These are phyloP conservation scores for Ceriops decandra DNA, from an alignment of 345 rosid genomes.

Conservation along the genomic window DNA sequence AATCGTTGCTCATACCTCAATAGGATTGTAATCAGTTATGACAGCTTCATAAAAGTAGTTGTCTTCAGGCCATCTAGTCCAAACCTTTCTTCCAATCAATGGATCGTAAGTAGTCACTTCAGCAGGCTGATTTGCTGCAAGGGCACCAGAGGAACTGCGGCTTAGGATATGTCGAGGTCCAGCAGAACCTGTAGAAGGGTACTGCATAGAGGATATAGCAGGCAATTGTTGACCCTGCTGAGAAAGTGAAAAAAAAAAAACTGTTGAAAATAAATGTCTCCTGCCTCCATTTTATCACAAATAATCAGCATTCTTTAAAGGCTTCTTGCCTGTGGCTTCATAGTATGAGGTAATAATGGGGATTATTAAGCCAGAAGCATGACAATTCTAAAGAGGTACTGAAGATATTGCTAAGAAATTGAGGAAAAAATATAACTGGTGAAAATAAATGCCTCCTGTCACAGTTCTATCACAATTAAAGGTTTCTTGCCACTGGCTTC, in stretches of 20 bases:
- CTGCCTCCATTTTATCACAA: conserved; percentile 2
- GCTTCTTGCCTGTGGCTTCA: conserved; percentile 3
- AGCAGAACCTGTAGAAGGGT: conserved; percentile 47
- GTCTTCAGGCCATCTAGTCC: conserved; percentile 99
- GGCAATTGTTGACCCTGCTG: conserved; percentile 39
- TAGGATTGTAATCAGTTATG: conserved; percentile 72
- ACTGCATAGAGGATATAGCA: conserved; percentile 46
- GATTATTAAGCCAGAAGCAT: conserved; percentile 1
- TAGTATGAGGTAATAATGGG: background rate
- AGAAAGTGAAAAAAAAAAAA: conserved; percentile 7
- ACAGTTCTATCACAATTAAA: conserved; percentile 4
- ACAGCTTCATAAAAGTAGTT: conserved; percentile 88
- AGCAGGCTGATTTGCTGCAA: conserved; percentile 50
- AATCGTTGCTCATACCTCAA: conserved; percentile 45
- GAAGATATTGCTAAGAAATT: conserved; percentile 24
- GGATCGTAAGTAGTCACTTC: conserved; percentile 41
- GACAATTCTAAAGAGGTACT: conserved; percentile 35
- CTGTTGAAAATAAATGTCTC: background rate
- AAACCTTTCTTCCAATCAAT: conserved; percentile 78
- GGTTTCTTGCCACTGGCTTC: conserved; percentile 3
- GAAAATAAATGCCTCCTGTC: conserved; percentile 3
- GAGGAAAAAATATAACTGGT: background rate
- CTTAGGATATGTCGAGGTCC: conserved; percentile 51
- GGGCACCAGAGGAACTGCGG: conserved; percentile 42
- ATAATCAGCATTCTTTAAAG: conserved; percentile 2